Evolutionary conservation across 805 yeast genomes (phyloP).

Genomic region (Hanseniaspora mollemarum): DNA sequence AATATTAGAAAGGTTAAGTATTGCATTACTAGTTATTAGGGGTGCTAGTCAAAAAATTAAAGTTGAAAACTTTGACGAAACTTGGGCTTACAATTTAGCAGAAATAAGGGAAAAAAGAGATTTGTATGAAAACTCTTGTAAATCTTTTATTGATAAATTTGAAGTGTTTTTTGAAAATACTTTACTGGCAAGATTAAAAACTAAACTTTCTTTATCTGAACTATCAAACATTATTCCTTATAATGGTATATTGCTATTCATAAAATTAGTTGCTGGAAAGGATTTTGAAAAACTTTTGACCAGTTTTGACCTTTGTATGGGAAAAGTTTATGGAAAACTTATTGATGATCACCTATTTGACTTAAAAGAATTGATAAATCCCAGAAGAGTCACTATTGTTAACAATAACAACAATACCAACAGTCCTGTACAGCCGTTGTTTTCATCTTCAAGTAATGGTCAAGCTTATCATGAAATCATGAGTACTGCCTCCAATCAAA

Average conservation of each 20-base stretch:
- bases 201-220: constrained; percentile 27
- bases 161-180: constrained; percentile 32
- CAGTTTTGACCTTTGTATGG: constrained; percentile 31
- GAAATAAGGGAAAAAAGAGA: constrained; percentile 58
- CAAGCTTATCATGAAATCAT: neutral
- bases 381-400: constrained; percentile 10
- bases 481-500: constrained; percentile 1
- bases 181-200: constrained; percentile 33
- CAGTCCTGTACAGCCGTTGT: neutral
- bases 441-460: neutral
- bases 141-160: constrained; percentile 40
- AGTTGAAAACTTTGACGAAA: constrained; percentile 32
- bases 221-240: constrained; percentile 36
- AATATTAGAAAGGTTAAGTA: constrained; percentile 44
- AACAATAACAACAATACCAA: neutral
- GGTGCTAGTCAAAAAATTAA: neutral
- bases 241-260: constrained; percentile 43
- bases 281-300: constrained; percentile 37
- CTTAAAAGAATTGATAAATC: constrained; percentile 3
- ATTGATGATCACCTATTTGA: constrained; percentile 25
- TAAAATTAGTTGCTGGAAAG: constrained; percentile 44
- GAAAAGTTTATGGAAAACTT: constrained; percentile 20
- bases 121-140: constrained; percentile 46
- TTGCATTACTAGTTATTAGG: constrained; percentile 50
- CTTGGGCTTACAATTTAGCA: constrained; percentile 30